A percentile compares a stretch with the other conserved stretches of the same genome.
phyloP scores from a whole-genome alignment of 768 basidiomycete genomes.

The Boletus insuetus region DNA sequence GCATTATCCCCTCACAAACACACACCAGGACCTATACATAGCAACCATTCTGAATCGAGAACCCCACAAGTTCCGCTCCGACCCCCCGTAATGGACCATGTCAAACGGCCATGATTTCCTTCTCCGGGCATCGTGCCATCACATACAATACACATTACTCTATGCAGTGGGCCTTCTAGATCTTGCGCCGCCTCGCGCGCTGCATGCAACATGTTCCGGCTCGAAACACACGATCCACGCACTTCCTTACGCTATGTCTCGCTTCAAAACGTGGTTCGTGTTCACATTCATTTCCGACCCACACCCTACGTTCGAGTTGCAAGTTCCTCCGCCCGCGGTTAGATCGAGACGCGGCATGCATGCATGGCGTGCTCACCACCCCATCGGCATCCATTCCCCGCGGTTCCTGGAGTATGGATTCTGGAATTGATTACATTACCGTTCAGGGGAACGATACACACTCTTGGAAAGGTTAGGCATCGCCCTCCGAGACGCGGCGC shows the following conservation, averaged over 20 bases:
- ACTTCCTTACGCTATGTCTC: conserved; percentile 13
- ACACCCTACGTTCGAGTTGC: not conserved
- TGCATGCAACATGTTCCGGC: conserved; percentile 27
- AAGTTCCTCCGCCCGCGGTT: conserved; percentile 6
- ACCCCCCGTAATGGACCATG: conserved; percentile 5
- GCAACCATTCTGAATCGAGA: conserved; percentile 2
- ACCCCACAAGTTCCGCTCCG: conserved; percentile 23
- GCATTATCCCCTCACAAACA: conserved; percentile 17
- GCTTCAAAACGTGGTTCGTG: conserved; percentile 8
- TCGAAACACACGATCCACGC: conserved; percentile 26
- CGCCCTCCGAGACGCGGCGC: conserved; percentile 6
- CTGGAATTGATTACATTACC: conserved; percentile 1
- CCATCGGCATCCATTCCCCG: conserved; percentile 1
- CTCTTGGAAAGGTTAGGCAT: not conserved
- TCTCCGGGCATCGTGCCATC: conserved; percentile 15
- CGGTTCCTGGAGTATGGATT: conserved; percentile 3
- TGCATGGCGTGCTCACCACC: conserved; percentile 5
- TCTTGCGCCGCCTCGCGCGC: conserved; percentile 22
- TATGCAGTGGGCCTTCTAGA: conserved; percentile 3
- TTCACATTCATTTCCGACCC: conserved; percentile 24
- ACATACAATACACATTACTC: conserved; percentile 8
- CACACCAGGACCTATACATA: conserved; percentile 16
- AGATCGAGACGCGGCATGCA: not conserved
- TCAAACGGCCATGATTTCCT: conserved; percentile 16
- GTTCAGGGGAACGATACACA: not conserved